Base-by-base conservation (phyloP, 164 flowering plant species). In the Tetracentron sinense region DNA sequence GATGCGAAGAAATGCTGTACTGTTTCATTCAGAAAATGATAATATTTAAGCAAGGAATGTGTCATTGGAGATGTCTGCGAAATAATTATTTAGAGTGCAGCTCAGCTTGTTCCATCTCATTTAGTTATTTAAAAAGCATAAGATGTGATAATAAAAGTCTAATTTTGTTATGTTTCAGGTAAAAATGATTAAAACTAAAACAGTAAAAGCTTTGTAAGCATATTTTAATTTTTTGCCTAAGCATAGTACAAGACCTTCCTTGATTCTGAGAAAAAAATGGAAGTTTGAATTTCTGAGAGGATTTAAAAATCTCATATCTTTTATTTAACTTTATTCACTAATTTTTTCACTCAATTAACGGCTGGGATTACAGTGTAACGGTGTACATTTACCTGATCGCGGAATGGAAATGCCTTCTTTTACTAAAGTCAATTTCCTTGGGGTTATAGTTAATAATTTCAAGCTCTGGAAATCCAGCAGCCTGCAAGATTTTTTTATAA, bases 381-480 rank as follows among this genome's bases (percentile, higher is more conserved):
- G 27, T 42, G 42, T 6, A 63, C 15, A 27, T 7, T 25, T 50
- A 69, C 99, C 97, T 91, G 96, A 71, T 94, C 97, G 14, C 96
- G 85, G 85, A 94, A 94, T 25, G 97, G 99, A 42, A 94, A 94
- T 15, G 97, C 77, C 81, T 91, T 91, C 93, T 91, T 94, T 94
- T 94, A 11, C 99, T 97, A 60, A 91, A 89, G 73, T 94, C 99
- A 54, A 79, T 91, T 52, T 86, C 97, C 77, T 91, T 89, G 27
- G 99, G 93, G 60, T 89, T 89, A 63, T 83, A 94, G 71, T 94
- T 96, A 55, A 94, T 56, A 27, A 94, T 68, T 70, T 91, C 95
- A 16, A 97, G 98, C 69, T 94, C 97, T n/a, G 98, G 98, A 78
- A 94, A 94, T 27, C 96, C 96, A 77, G 72, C 98, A 75, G 95